A percentile compares a stretch with the other conserved stretches of the same genome.
These are phyloP conservation scores for Diophrys appendiculata DNA, from an alignment of 73 alveolate genomes.

Conservation along the genomic window DNA sequence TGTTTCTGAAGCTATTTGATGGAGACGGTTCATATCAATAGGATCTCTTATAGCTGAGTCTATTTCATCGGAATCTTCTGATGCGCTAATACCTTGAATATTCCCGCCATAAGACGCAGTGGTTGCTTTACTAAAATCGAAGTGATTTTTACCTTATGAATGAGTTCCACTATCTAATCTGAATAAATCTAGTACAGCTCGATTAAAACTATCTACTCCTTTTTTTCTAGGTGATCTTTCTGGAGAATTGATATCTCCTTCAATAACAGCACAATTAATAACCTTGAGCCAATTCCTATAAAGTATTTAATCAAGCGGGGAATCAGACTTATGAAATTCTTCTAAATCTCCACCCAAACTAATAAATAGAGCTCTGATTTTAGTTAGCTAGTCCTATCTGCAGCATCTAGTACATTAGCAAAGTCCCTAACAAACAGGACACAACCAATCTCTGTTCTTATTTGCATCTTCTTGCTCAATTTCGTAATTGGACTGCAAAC, in stretches of 20 bases:
- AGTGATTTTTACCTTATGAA: too few species aligned
- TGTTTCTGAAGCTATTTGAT: too few species aligned
- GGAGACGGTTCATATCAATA: too few species aligned
- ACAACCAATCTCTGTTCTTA: constrained; percentile 38
- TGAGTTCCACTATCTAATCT: neutral
- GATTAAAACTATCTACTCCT: neutral
- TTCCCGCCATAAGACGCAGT: too few species aligned
- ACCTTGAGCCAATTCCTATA: constrained; percentile 17
- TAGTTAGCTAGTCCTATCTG: constrained; percentile 44
- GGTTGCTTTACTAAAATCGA: too few species aligned
- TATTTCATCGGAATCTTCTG: too few species aligned
- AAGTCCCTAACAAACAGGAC: constrained; percentile 56
- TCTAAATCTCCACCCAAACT: constrained; percentile 45
- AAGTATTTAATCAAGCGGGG: constrained; percentile 32
- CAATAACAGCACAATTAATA: constrained; percentile 3
- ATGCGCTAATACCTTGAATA: too few species aligned
- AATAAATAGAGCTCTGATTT: constrained; percentile 46
- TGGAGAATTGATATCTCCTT: constrained; percentile 24
- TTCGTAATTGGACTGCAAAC: constrained; percentile 51
- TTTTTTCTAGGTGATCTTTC: neutral
- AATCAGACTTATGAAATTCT: neutral
- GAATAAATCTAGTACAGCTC: constrained; percentile 6
- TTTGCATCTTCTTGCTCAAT: constrained; percentile 8
- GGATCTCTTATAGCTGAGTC: too few species aligned
- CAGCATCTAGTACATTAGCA: constrained; percentile 56